phyloP scores from a whole-genome alignment of 2,329 filamentous ascomycete species.

The Calycina marina region DNA sequence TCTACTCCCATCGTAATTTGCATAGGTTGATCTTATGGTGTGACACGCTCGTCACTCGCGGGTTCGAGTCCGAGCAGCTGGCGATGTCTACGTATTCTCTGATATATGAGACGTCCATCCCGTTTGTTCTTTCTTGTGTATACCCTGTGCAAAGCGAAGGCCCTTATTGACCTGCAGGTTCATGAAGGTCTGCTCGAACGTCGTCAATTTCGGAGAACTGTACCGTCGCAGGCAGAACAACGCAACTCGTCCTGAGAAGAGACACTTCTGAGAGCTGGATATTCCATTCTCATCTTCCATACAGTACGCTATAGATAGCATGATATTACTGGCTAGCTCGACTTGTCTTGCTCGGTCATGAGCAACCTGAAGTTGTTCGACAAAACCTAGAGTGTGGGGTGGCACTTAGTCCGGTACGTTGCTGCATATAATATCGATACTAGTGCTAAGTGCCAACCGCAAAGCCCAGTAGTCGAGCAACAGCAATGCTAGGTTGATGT shows the following conservation, averaged over 20 bases:
- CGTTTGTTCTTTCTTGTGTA: background rate
- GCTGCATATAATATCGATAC: slow-evolving; percentile 1
- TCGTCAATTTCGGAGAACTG: background rate
- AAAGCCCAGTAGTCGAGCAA: slow-evolving; percentile 3
- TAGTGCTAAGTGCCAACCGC: background rate
- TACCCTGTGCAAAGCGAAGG: slow-evolving; percentile 1
- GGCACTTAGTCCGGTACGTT: background rate
- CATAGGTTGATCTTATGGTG: too few relatives aligned
- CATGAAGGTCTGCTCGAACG: background rate
- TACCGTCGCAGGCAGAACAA: background rate
- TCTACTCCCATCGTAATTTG: too few relatives aligned
- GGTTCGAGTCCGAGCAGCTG: too few relatives aligned
- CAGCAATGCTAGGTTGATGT: background rate
- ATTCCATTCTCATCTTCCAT: slow-evolving; percentile 2
- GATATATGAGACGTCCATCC: background rate
- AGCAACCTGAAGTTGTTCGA: background rate
- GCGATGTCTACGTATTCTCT: too few relatives aligned
- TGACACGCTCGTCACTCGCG: too few relatives aligned
- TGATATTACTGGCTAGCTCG: slow-evolving; percentile 1
- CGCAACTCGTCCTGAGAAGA: slow-evolving; percentile 1
- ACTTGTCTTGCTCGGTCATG: background rate
- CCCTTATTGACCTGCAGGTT: slow-evolving; percentile 1
- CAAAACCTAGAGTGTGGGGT: background rate
- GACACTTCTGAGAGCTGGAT: slow-evolving; percentile 2
- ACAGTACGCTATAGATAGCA: slow-evolving; percentile 1